These are phyloP conservation scores for Globisporangium solare DNA, from an alignment of 352 stramenopile species.

Conservation along the genomic window DNA sequence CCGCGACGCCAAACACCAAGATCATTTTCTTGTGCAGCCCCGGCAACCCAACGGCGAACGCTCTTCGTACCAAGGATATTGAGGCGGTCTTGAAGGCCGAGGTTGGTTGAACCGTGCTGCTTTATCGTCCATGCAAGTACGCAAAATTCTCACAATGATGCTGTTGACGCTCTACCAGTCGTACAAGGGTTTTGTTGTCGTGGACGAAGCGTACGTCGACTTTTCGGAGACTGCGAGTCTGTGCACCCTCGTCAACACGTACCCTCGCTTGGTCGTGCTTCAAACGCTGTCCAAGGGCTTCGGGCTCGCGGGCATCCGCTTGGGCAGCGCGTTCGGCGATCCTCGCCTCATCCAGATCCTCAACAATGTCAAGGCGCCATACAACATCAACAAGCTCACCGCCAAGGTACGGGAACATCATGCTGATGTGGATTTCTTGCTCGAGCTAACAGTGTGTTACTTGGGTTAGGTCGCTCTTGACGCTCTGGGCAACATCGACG, in stretches of 20 bases:
- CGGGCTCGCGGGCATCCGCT: conserved; percentile 94
- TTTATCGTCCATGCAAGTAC: background rate
- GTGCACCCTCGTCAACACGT: conserved; percentile 88
- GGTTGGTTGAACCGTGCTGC: conserved; percentile 22
- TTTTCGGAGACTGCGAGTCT: conserved; percentile 83
- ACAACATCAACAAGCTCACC: conserved; percentile 98
- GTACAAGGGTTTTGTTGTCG: conserved; percentile 94
- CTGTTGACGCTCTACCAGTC: conserved; percentile 21
- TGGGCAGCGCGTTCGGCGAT: conserved; percentile 90
- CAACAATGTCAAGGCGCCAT: conserved; percentile 99
- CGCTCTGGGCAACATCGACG: conserved; percentile 50
- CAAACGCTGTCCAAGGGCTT: conserved; percentile 99
- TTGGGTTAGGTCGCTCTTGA: conserved; percentile 50
- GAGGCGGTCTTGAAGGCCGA: conserved; percentile 82
- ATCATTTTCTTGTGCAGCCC: conserved; percentile 97
- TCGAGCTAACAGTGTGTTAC: background rate
- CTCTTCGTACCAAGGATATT: conserved; percentile 89
- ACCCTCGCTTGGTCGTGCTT: conserved; percentile 94
- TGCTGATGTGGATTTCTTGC: background rate
- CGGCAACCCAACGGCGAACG: conserved; percentile 97
- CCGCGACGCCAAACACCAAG: conserved; percentile 90
- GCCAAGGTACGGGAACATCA: conserved; percentile 42
- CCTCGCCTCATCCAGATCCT: conserved; percentile 95
- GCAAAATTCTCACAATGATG: background rate
- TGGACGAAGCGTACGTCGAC: conserved; percentile 99